These are phyloP conservation scores for Somion occarium DNA, from an alignment of 1,284 basidiomycete species.

Conservation along the genomic window DNA sequence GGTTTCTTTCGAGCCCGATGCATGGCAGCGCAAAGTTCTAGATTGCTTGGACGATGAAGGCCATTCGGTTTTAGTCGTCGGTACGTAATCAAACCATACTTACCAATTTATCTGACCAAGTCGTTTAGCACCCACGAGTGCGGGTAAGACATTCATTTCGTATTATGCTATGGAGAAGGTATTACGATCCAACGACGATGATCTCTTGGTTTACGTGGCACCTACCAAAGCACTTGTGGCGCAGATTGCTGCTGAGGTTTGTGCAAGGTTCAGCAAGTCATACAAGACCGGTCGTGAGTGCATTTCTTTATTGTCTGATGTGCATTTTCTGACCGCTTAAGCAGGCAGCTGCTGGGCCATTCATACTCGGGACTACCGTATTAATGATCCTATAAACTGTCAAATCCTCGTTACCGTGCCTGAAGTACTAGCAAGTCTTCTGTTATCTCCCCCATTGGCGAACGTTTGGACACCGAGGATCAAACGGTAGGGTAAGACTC, in stretches of 20 bases:
- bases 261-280: constrained; percentile 62
- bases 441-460: constrained; percentile 61
- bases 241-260: constrained; percentile 66
- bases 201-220: constrained; percentile 67
- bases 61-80: constrained; percentile 58
- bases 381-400: constrained; percentile 59
- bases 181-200: constrained; percentile 54
- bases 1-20: constrained; percentile 62
- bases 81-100: constrained; percentile 29
- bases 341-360: constrained; percentile 60
- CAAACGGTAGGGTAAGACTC: constrained; percentile 38
- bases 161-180: constrained; percentile 73
- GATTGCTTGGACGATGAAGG: constrained; percentile 55
- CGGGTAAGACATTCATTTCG: constrained; percentile 73
- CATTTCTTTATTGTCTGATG: neutral
- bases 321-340: neutral
- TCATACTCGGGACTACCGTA: constrained; percentile 62
- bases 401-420: constrained; percentile 72
- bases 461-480: constrained; percentile 56
- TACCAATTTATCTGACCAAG: neutral
- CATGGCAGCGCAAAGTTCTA: constrained; percentile 64
- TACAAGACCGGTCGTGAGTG: constrained; percentile 40
- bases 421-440: constrained; percentile 62
- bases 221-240: constrained; percentile 70
- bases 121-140: constrained; percentile 54